Evolutionary conservation across 345 rosid genomes (phyloP), one percentile per base, ranked within the genome.

Genomic region (Linum trigynum): DNA sequence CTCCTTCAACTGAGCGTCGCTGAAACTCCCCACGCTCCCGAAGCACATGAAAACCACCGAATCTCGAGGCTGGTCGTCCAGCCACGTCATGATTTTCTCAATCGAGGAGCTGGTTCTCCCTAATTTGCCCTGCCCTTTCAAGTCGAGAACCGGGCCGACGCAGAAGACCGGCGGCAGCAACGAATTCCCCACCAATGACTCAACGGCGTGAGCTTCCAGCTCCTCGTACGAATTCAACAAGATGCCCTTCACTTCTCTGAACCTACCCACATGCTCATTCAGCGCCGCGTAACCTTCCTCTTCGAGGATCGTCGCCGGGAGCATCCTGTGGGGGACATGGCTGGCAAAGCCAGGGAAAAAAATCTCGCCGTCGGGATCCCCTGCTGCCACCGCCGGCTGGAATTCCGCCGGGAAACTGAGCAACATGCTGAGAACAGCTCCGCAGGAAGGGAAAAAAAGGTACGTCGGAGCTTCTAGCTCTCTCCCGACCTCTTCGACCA

Each of bases 41-140:
- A 66, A 66, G 62, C 69, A 66, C 55, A 66, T 11, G 55, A 66
- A 66, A 10, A 66, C 69, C 10, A 66, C 69, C 0, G 69, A 66
- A 2, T 61, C 32, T 11, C 6, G 7, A 3, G 63, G 56, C 36
- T 57, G 69, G 6, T 12, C 55, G 58, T 66, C 55, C 4, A 67
- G 70, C 70, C 70, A 67, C 2, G 51, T 45, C 51, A 45, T 45
- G 12, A 14, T 14, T 45, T 45, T 45, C 11, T 45, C 2, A 14
- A 9, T 45, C 51, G 11, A 45, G 2, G 51, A 45, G 51, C 11
- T 45, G 51, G 51, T 7, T 2, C 3, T 45, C 12, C 51, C 51
- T 9, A 4, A 45, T 7, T 9, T 45, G 51, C 12, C 51, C 7
- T 45, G 11, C 7, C 51, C 11, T 5, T 36, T 37, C 32, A 43